Percentiles rank a stretch among this genome's conserved stretches.
These are phyloP conservation scores for Aspergillaceae sp. DNA, from an alignment of 2,329 filamentous ascomycete species.

Conservation along the genomic window DNA sequence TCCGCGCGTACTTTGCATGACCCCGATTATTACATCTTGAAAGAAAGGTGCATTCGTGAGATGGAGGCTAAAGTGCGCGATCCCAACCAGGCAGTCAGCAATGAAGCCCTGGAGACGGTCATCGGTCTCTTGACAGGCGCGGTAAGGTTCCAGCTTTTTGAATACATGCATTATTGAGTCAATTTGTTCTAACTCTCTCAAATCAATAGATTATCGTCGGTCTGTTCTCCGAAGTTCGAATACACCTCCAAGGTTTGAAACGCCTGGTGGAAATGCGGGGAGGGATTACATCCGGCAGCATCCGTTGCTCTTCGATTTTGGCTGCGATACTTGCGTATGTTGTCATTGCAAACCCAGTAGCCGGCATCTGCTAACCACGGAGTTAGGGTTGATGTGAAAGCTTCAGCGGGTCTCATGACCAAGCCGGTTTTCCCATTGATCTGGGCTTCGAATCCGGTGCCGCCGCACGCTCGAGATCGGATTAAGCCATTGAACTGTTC, in stretches of 20 bases:
- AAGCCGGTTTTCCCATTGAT: constrained; percentile 27
- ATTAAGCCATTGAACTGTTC: constrained; percentile 21
- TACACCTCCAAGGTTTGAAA: constrained; percentile 32
- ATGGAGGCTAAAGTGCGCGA: constrained; percentile 26
- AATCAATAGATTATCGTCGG: constrained; percentile 26
- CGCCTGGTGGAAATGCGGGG: constrained; percentile 32
- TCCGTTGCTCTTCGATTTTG: constrained; percentile 17
- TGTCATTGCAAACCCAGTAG: neutral
- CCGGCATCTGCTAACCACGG: constrained; percentile 2
- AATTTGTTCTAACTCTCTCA: constrained; percentile 1
- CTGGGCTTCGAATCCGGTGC: constrained; percentile 24
- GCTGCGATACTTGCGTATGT: constrained; percentile 24
- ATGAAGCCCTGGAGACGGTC: constrained; percentile 31
- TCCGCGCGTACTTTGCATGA: constrained; percentile 19
- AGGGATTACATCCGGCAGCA: constrained; percentile 19
- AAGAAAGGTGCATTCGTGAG: constrained; percentile 26
- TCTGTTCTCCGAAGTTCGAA: constrained; percentile 29
- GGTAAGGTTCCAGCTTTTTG: constrained; percentile 15
- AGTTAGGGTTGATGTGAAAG: constrained; percentile 26
- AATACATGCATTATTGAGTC: neutral
- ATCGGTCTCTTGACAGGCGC: constrained; percentile 30
- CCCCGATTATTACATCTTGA: constrained; percentile 32
- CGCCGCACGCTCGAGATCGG: constrained; percentile 16
- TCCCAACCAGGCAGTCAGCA: constrained; percentile 18
- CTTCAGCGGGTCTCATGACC: constrained; percentile 25